Percentiles rank a stretch among this genome's conserved stretches.
These are phyloP conservation scores for Persicaria maculosa DNA, from an alignment of 148 eudicot genomes.

Conservation along the genomic window DNA sequence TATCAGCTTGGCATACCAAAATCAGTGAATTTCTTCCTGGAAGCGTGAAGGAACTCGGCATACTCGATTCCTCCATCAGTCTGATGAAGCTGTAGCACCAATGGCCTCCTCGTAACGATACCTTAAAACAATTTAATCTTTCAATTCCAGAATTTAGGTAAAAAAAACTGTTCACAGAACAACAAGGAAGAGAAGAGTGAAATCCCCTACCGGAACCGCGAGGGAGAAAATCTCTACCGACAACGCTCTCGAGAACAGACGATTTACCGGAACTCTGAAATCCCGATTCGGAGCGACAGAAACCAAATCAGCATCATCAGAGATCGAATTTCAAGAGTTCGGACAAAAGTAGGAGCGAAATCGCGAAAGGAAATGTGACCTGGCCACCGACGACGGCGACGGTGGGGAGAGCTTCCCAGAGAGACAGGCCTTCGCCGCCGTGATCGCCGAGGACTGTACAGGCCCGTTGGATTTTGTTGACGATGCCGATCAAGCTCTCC, in stretches of 20 bases:
- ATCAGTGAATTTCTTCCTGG: neutral
- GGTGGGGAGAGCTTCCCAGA: conserved; percentile 71
- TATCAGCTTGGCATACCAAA: neutral
- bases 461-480: conserved; percentile 49
- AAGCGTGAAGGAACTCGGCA: neutral
- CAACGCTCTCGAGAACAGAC: neutral
- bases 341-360: neutral
- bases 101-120: no score
- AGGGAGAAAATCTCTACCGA: neutral
- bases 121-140: neutral
- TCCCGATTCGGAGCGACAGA: neutral
- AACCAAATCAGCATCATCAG: neutral
- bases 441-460: conserved; percentile 24
- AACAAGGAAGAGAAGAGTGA: neutral
- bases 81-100: no score
- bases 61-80: neutral
- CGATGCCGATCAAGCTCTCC: conserved; percentile 65
- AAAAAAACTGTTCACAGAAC: neutral
- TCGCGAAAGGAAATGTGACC: conserved; percentile 20
- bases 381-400: conserved; percentile 76
- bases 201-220: neutral
- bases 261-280: neutral
- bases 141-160: neutral
- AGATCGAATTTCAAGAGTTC: neutral
- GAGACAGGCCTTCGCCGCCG: conserved; percentile 48